Base-by-base conservation (phyloP, 495 filamentous ascomycete species). In the Bacidia rubella region DNA sequence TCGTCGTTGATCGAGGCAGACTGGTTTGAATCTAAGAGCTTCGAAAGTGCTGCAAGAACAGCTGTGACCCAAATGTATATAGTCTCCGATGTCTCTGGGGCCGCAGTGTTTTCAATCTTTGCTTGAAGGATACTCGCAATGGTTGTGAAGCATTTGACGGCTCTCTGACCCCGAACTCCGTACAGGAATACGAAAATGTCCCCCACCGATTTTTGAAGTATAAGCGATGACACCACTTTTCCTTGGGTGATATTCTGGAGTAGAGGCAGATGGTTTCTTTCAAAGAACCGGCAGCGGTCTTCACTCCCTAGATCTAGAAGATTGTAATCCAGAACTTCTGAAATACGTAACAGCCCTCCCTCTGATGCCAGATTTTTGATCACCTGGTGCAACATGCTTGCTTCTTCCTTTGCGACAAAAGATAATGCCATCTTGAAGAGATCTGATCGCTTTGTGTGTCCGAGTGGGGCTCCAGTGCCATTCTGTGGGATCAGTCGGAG, bases 161-260 rank as follows among this genome's bases (percentile, higher is more conserved):
- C 72, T 17, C 75, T 65, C 4, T 60, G 60, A 5, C 80, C 79
- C 35, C 53, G 56, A n/a, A 62, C 53, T 21, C 79, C 78, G 54
- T 66, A 77, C 20, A 83, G 54, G 54, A 69, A 69, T 53, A 72
- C 76, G 62, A 78, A 80, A 29, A 83, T 76, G 7, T 70, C 77
- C 12, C 65, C 74, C 22, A 81, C 67, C 11, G 69, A 57, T 29
- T 67, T 69, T 51, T 82, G 77, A 1, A 82, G 60, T 0, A 78
- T 61, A 15, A 75, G 57, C 0, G 78, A 81, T 2, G 65, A 58
- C 11, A 76, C 54, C 5, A 82, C 70, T 21, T 73, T 64, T 1
- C 66, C 59, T 56, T 76, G 65, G 2, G 75, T 67, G 48, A 83
- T 68, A 11, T 67, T 68, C 49, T 64, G 61, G 29, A 80, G 63